Conservation (phyloP, 352 stramenopile genomes). For the Globisporangium polare region DNA sequence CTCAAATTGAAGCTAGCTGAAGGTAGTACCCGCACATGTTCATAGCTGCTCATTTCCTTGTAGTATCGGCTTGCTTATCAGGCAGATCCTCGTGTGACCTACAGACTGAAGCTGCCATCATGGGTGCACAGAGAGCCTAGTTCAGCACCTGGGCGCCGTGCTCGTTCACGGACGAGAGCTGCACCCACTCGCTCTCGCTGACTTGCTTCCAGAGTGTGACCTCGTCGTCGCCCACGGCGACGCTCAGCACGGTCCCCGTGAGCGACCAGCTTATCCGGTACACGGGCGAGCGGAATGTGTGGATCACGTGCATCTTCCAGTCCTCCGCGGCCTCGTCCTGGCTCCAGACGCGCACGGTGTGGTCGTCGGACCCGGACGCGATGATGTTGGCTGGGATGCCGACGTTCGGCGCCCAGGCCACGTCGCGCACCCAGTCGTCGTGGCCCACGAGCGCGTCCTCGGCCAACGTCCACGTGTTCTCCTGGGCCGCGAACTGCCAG, state of each 20-base stretch:
- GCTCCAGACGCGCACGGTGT: slow-evolving; percentile 78
- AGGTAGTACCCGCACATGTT: background rate
- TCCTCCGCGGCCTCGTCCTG: slow-evolving; percentile 59
- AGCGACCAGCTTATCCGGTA: slow-evolving; percentile 85
- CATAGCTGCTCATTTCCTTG: background rate
- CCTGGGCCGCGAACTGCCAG: slow-evolving; percentile 43
- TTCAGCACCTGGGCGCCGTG: slow-evolving; percentile 38
- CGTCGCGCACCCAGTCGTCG: slow-evolving; percentile 82
- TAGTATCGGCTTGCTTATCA: background rate
- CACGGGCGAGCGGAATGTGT: slow-evolving; percentile 66
- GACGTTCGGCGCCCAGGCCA: slow-evolving; percentile 80
- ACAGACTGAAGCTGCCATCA: too few species aligned
- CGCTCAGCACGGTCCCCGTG: slow-evolving; percentile 24
- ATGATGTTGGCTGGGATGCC: slow-evolving; percentile 80
- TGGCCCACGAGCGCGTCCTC: slow-evolving; percentile 54
- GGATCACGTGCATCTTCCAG: slow-evolving; percentile 60
- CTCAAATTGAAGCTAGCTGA: background rate
- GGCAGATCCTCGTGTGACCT: background rate
- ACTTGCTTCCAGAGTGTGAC: slow-evolving; percentile 78
- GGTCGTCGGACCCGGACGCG: slow-evolving; percentile 77
- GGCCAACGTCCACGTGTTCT: slow-evolving; percentile 38
- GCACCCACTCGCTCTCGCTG: slow-evolving; percentile 54
- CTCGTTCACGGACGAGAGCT: slow-evolving; percentile 74
- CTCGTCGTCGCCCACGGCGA: slow-evolving; percentile 21
- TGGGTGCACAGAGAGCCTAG: too few species aligned